Base-by-base conservation (phyloP, 257 asterid species). In the Gentiana dahurica region DNA sequence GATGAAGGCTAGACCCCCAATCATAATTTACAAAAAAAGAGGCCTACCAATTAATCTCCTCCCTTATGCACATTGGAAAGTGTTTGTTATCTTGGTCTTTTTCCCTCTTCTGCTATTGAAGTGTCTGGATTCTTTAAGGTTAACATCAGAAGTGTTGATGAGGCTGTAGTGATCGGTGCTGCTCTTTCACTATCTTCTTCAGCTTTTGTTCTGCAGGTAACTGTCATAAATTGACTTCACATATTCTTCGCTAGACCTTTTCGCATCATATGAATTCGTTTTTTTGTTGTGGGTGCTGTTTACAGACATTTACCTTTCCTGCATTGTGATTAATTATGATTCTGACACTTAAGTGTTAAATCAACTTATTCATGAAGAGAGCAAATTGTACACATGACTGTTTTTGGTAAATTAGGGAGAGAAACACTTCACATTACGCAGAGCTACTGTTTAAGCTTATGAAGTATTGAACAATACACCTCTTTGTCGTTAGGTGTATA, bases 111-210 rank as follows among this genome's bases (percentile, higher is more conserved):
- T 53, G 34, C 59, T 24, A 24, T 24, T 24, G 24, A 24, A 24
- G 24, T 24, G 0, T 24, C 24, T 46, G 32, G 56, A 64, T 34
- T 46, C 51, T 57, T 44, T 71, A 65, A 87, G 98, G 99, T 92
- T 66, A 92, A 92, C 75, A 92, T 92, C 75, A 89, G 98, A 81
- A 92, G 95, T 63, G 65, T 92, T 62, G 99, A 92, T 48, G 99
- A 92, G 81, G 97, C 99, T 45, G 84, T 92, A 77, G 99, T 92
- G 55, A 92, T 92, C 71, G 97, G 99, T 67, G 97, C 97, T 62
- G 95, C 99, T 61, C 93, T 92, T 54, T 92, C 99, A 54, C 69
- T 92, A 70, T 92, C 99, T 63, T 92, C 99, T 54, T 92, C 99
- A 57, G 97, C 97, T 68, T 92, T 92, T 67, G 99, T 92, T 69